phyloP scores from a whole-genome alignment of 2,329 filamentous ascomycete genomes.

The Sporothrix curviconia region DNA sequence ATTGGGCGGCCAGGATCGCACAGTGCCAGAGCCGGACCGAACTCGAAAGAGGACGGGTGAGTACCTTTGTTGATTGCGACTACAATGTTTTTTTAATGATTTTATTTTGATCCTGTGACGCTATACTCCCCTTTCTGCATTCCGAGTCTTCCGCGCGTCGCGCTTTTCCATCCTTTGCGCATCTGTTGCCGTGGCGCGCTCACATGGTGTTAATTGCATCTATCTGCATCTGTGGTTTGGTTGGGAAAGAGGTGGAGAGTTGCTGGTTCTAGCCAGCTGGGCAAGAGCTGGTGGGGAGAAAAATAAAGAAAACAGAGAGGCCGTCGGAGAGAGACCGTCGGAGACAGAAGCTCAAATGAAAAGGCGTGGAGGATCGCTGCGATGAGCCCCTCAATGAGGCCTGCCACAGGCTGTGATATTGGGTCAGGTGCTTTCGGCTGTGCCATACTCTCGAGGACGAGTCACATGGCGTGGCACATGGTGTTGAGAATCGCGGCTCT shows the following conservation, averaged over 20 bases:
- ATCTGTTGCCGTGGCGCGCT: too few relatives aligned
- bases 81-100: neutral
- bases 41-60: constrained; percentile 91
- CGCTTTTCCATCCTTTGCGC: neutral
- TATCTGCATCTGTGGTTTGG: neutral
- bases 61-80: constrained; percentile 30
- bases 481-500: too few relatives aligned
- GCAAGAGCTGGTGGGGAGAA: too few relatives aligned
- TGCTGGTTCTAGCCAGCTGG: neutral
- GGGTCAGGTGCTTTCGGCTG: too few relatives aligned
- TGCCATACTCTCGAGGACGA: too few relatives aligned
- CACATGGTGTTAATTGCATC: neutral
- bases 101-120: neutral
- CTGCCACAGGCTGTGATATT: too few relatives aligned
- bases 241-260: neutral
- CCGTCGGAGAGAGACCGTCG: neutral
- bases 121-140: too few relatives aligned
- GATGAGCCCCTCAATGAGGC: too few relatives aligned
- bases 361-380: too few relatives aligned
- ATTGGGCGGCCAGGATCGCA: constrained; percentile 17
- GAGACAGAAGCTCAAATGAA: neutral
- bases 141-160: too few relatives aligned
- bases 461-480: too few relatives aligned
- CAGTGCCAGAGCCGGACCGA: constrained; percentile 48
- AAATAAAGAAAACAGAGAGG: neutral